These are phyloP conservation scores for Nicotiana benthamiana DNA, from an alignment of 257 asterid genomes.

Conservation along the genomic window DNA sequence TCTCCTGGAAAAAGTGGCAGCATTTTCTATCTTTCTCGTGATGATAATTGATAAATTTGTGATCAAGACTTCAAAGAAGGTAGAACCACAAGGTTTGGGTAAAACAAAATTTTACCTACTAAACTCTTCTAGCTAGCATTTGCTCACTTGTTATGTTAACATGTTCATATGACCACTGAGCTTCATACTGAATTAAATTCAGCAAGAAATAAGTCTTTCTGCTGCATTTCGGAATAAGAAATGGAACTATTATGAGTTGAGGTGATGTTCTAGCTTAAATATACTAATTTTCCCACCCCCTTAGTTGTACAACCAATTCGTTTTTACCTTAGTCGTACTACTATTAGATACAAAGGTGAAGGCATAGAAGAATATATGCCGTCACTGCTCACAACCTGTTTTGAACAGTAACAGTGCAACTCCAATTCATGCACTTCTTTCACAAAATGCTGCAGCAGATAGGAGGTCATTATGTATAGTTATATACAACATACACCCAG, in stretches of 20 bases:
- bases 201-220: not conserved
- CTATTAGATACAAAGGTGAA: not conserved
- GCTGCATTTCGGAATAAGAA: too few species aligned
- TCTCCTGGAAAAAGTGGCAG: conserved; percentile 99
- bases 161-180: not conserved
- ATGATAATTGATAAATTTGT: conserved; percentile 62
- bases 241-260: too few species aligned
- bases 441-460: too few species aligned
- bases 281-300: too few species aligned
- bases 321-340: not conserved
- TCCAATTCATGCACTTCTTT: too few species aligned
- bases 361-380: not conserved
- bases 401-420: not conserved
- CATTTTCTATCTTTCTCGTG: conserved; percentile 75
- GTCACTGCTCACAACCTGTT: not conserved
- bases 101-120: not conserved
- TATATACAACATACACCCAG: too few species aligned
- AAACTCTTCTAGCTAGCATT: not conserved
- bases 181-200: not conserved
- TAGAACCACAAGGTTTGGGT: conserved; percentile 75
- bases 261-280: too few species aligned
- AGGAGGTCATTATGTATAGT: too few species aligned
- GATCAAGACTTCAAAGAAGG: conserved; percentile 69
- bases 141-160: not conserved
- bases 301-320: not conserved